Percentiles rank a stretch among this genome's conserved stretches.
Conservation (phyloP, 179 eudicot species). For the Beta corolliflora region DNA sequence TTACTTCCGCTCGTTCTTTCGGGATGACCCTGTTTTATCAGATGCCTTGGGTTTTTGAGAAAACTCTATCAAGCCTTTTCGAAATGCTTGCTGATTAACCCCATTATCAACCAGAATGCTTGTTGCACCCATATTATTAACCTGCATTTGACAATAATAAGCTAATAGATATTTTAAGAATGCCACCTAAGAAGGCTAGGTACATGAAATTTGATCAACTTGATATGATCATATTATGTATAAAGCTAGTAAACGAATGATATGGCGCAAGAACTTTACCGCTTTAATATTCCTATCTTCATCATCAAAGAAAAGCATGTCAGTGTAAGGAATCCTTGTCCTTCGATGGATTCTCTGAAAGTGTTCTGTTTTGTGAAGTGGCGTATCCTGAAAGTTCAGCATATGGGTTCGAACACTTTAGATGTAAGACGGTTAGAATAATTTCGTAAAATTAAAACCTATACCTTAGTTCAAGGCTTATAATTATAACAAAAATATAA, state of each 20-base stretch:
- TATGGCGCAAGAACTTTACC: conserved; percentile 33
- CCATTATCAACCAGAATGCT: conserved; percentile 64
- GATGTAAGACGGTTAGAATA: too few species aligned
- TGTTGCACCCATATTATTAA: conserved; percentile 69
- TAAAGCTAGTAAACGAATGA: conserved; percentile 4
- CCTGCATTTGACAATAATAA: conserved; percentile 40
- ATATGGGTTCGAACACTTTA: too few species aligned
- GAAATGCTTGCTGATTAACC: conserved; percentile 58
- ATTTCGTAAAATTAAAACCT: too few species aligned
- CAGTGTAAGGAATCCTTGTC: conserved; percentile 63
- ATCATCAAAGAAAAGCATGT: conserved; percentile 86
- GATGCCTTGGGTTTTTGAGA: conserved; percentile 43
- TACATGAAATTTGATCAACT: background rate
- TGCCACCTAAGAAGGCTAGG: background rate
- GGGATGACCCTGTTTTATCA: conserved; percentile 31
- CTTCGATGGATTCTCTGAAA: conserved; percentile 58
- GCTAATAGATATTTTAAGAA: background rate
- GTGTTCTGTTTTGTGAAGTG: conserved; percentile 88
- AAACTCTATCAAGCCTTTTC: conserved; percentile 58
- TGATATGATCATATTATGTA: conserved; percentile 7
- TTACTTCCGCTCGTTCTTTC: conserved; percentile 40
- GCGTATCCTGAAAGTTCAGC: too few species aligned
- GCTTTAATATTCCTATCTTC: conserved; percentile 66
- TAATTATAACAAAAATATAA: too few species aligned
- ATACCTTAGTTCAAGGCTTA: too few species aligned